phyloP scores from a whole-genome alignment of 306 rosid genomes.

The Ormosia semicastrata region DNA sequence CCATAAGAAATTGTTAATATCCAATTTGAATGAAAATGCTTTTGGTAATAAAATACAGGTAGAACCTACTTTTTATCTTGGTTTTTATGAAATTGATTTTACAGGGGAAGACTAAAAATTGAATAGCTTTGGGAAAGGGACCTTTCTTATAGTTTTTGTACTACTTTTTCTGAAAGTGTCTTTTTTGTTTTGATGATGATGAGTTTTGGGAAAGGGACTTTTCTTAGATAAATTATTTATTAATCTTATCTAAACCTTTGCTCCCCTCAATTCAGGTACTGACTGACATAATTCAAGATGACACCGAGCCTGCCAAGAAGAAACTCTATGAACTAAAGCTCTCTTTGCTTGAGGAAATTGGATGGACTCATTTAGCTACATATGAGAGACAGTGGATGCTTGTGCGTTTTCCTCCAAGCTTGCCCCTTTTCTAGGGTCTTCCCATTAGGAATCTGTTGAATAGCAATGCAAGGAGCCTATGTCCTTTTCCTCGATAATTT shows the following conservation, averaged over 20 bases:
- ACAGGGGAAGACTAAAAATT: not conserved
- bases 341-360: slow-evolving; percentile 76
- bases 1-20: not conserved
- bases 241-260: slow-evolving; percentile 7
- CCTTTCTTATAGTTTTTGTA: not conserved
- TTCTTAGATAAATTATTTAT: not conserved
- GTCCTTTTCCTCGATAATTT: not conserved
- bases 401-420: slow-evolving; percentile 74
- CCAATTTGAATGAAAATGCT: not conserved
- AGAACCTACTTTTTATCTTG: not conserved
- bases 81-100: not conserved
- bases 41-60: not conserved
- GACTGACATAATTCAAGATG: slow-evolving; percentile 71
- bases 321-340: slow-evolving; percentile 74
- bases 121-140: not conserved
- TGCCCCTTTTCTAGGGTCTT: slow-evolving; percentile 66
- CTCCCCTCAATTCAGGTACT: slow-evolving; percentile 44
- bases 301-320: slow-evolving; percentile 67
- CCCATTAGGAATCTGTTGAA: not conserved
- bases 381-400: slow-evolving; percentile 85
- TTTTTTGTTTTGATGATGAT: too few relatives aligned
- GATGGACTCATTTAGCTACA: slow-evolving; percentile 72
- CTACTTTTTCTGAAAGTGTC: too few relatives aligned
- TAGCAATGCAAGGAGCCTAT: not conserved
- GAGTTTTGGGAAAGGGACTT: not conserved